Conservation (phyloP, 2,329 filamentous ascomycete genomes). For the Rhinocladiella mackenziei region DNA sequence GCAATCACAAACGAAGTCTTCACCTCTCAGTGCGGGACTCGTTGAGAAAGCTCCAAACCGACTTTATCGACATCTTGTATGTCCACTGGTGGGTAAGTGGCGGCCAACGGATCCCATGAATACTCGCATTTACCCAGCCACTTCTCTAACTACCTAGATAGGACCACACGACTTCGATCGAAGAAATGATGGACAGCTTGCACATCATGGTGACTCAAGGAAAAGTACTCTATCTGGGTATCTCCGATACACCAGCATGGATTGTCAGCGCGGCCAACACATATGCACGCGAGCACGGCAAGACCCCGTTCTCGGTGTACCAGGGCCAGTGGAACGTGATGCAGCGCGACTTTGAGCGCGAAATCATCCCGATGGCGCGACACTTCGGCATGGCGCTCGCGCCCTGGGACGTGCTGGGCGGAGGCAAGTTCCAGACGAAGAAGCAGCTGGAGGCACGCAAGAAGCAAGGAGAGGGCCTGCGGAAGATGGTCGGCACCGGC, state of each 20-base stretch:
- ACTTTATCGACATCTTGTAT: conserved; percentile 53
- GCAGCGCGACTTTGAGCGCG: conserved; percentile 40
- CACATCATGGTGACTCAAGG: conserved; percentile 39
- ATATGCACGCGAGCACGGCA: conserved; percentile 39
- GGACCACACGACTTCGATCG: conserved; percentile 44
- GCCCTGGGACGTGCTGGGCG: conserved; percentile 58
- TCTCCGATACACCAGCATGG: conserved; percentile 42
- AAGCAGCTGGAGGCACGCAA: conserved; percentile 46
- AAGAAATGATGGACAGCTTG: conserved; percentile 41
- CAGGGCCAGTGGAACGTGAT: conserved; percentile 40
- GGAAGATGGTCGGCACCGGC: conserved; percentile 43
- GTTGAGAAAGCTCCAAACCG: conserved; percentile 49
- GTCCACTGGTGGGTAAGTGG: conserved; percentile 50
- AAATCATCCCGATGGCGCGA: conserved; percentile 41
- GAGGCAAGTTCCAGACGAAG: conserved; percentile 49
- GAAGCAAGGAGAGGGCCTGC: conserved; percentile 25
- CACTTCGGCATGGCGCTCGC: conserved; percentile 47
- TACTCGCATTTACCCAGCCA: too few relatives aligned
- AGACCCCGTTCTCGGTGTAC: conserved; percentile 41
- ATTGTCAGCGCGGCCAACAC: conserved; percentile 39
- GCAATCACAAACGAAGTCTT: conserved; percentile 45
- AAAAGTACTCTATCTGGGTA: conserved; percentile 42
- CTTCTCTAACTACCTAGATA: conserved; percentile 31
- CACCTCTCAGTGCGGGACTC: conserved; percentile 44
- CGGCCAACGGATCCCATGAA: neutral